phyloP scores from a whole-genome alignment of 164 flowering plant species.

The Saururus chinensis region DNA sequence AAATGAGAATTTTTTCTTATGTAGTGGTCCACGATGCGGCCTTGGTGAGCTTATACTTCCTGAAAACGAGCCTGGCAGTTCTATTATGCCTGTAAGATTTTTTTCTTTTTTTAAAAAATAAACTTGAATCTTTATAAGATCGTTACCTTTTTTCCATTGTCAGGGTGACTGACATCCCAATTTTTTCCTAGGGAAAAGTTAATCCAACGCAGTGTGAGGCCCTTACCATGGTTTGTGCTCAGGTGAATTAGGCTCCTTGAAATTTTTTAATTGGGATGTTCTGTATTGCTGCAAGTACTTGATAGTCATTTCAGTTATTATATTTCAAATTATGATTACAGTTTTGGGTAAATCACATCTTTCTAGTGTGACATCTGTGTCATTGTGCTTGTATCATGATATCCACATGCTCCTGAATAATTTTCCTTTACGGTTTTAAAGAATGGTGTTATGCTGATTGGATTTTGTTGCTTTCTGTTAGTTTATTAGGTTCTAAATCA shows the following conservation, averaged over 20 bases:
- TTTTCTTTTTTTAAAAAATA: not conserved
- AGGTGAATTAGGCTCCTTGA: conserved; percentile 35
- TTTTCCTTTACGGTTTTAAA: too few relatives aligned
- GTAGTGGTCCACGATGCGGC: conserved; percentile 98
- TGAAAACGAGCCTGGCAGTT: conserved; percentile 99
- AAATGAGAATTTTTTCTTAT: conserved; percentile 5
- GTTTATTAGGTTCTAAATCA: not conserved
- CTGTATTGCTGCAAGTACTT: not conserved
- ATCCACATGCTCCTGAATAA: too few relatives aligned
- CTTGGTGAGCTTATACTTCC: conserved; percentile 98
- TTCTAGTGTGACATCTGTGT: too few relatives aligned
- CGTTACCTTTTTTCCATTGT: not conserved
- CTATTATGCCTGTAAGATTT: conserved; percentile 89
- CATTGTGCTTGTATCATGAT: too few relatives aligned
- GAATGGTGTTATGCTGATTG: not conserved
- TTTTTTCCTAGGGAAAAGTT: conserved; percentile 79
- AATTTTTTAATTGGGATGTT: not conserved
- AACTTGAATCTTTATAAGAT: not conserved
- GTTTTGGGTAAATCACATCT: too few relatives aligned
- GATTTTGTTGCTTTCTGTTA: not conserved
- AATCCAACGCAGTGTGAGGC: conserved; percentile 99
- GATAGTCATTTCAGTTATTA: not conserved
- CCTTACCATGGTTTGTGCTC: conserved; percentile 97
- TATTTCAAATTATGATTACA: too few relatives aligned
- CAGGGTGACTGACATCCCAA: not conserved